These are phyloP conservation scores for Nasturtium officinale DNA, from an alignment of 345 rosid species.

Conservation along the genomic window DNA sequence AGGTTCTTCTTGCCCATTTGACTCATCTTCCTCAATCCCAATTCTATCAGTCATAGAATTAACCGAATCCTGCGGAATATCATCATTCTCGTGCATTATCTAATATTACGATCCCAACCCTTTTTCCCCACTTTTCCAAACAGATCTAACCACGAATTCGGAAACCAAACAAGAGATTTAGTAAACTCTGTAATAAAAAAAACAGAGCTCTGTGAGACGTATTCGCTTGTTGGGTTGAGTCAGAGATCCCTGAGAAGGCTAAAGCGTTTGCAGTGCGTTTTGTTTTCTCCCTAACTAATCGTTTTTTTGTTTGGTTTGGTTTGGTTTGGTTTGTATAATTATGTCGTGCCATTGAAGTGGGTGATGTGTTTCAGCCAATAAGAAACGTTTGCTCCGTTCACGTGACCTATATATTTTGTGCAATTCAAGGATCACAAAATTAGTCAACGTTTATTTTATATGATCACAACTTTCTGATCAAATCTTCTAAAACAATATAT, in stretches of 20 bases:
- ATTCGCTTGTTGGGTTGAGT: background rate
- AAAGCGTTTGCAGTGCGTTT: constrained; percentile 41
- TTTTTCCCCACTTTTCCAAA: background rate
- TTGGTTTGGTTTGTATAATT: background rate
- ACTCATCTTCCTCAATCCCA: constrained; percentile 39
- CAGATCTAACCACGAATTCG: constrained; percentile 42
- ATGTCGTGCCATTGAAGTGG: constrained; percentile 36
- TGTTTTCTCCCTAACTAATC: constrained; percentile 18
- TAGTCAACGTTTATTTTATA: constrained; percentile 13
- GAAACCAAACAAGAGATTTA: background rate
- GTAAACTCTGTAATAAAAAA: background rate
- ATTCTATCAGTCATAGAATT: constrained; percentile 35
- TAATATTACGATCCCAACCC: constrained; percentile 16
- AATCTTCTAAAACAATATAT: background rate
- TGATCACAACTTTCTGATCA: background rate
- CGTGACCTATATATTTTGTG: constrained; percentile 4
- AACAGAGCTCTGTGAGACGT: constrained; percentile 6
- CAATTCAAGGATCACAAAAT: constrained; percentile 1
- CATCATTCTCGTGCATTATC: constrained; percentile 54
- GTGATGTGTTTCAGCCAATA: constrained; percentile 41
- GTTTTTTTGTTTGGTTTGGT: background rate
- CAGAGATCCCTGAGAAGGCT: constrained; percentile 24
- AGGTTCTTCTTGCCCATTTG: constrained; percentile 30
- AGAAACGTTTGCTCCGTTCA: constrained; percentile 22
- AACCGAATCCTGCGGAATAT: constrained; percentile 39